phyloP scores from a whole-genome alignment of 306 rosid species.

The Prunus davidiana region DNA sequence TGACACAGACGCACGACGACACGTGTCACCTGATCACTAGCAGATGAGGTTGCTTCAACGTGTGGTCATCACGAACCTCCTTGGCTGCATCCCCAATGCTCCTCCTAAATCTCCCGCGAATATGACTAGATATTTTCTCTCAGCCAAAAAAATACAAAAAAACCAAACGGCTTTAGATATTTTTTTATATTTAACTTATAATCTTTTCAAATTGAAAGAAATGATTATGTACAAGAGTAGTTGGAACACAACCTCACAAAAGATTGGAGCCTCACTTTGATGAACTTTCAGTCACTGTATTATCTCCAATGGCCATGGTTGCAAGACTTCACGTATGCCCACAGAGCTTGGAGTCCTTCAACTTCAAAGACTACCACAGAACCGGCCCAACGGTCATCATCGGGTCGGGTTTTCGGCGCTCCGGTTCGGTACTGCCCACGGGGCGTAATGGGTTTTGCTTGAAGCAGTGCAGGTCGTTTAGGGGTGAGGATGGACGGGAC shows the following conservation, averaged over 20 bases:
- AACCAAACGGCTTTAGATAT: neutral
- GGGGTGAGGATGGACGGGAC: constrained; percentile 51
- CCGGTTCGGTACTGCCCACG: constrained; percentile 25
- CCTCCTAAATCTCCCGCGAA: constrained; percentile 14
- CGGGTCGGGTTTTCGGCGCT: constrained; percentile 37
- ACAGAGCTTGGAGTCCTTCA: constrained; percentile 34
- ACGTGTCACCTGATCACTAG: constrained; percentile 44
- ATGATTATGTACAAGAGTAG: neutral
- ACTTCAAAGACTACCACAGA: constrained; percentile 25
- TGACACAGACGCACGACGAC: constrained; percentile 35
- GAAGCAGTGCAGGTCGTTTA: constrained; percentile 62
- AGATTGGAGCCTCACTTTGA: neutral
- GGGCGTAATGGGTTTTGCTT: constrained; percentile 38
- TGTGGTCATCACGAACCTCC: constrained; percentile 81
- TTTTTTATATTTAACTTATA: neutral
- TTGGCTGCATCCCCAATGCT: constrained; percentile 23
- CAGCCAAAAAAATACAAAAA: neutral
- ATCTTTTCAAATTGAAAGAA: neutral
- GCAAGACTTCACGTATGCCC: constrained; percentile 54
- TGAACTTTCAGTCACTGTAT: neutral
- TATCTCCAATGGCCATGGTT: constrained; percentile 45
- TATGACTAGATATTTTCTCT: constrained; percentile 28
- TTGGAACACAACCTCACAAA: neutral
- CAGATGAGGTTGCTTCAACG: constrained; percentile 71
- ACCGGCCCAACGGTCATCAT: constrained; percentile 24